A percentile compares a stretch with the other conserved stretches of the same genome.
Conservation (phyloP, 2,329 filamentous ascomycete genomes). For the Mariannaea sp. region DNA sequence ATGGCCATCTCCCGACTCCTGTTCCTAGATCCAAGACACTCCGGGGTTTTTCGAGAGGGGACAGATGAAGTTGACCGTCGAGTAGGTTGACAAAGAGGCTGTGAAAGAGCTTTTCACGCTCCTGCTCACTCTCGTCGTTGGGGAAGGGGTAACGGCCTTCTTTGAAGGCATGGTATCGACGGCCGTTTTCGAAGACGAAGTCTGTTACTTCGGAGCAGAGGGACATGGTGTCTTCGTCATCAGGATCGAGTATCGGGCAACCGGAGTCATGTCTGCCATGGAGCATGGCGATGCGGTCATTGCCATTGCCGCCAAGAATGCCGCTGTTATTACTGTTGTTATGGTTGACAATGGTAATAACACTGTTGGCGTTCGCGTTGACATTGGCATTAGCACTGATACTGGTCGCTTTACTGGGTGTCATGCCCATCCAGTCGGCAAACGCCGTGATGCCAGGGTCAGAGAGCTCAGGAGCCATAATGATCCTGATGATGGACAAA, state of each 20-base stretch:
- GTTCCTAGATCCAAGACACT: slow-evolving; percentile 48
- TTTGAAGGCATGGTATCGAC: slow-evolving; percentile 47
- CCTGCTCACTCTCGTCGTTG: slow-evolving; percentile 49
- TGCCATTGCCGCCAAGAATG: no score
- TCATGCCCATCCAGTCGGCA: not conserved
- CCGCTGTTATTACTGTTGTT: not conserved
- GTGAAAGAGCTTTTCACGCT: slow-evolving; percentile 48
- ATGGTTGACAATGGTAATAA: not conserved
- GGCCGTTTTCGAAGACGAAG: slow-evolving; percentile 46
- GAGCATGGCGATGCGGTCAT: no score
- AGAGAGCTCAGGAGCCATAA: no score
- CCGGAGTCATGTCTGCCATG: not conserved
- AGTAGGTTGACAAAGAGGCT: slow-evolving; percentile 42
- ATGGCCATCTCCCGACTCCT: slow-evolving; percentile 47
- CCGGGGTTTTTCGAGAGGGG: slow-evolving; percentile 46
- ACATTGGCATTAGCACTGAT: no score
- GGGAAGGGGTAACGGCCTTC: slow-evolving; percentile 45
- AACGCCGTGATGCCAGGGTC: not conserved
- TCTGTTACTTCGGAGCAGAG: slow-evolving; percentile 38
- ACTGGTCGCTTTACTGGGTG: not conserved
- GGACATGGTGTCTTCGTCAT: not conserved
- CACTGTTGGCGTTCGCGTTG: no score
- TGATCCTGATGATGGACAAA: not conserved
- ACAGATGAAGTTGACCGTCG: slow-evolving; percentile 45
- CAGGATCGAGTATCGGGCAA: not conserved